Percentiles rank a stretch among this genome's conserved stretches.
These are phyloP conservation scores for Fragaria vesca DNA, from an alignment of 306 rosid species.

Conservation along the genomic window DNA sequence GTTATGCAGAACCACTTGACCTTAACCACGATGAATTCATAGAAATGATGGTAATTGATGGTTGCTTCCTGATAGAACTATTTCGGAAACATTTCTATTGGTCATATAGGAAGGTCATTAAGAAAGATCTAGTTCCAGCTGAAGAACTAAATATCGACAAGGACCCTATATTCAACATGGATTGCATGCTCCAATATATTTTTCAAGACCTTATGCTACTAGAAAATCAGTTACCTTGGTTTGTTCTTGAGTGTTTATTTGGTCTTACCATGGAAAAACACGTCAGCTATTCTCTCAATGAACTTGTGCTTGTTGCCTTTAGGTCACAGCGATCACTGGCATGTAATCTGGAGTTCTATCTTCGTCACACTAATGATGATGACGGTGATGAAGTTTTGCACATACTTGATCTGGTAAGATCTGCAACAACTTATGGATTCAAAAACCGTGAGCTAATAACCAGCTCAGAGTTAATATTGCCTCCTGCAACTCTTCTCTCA, in stretches of 20 bases:
- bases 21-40: not conserved
- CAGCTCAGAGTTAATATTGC: no score
- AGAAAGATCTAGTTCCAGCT: no score
- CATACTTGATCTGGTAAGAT: not conserved
- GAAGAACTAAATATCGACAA: no score
- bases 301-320: no score
- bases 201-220: conserved; percentile 18
- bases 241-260: conserved; percentile 7
- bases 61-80: conserved; percentile 29
- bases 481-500: not conserved
- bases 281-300: no score
- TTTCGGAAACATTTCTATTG: not conserved
- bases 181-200: not conserved
- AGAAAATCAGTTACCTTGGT: conserved; percentile 35
- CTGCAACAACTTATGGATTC: no score
- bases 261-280: no score
- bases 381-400: not conserved
- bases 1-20: not conserved
- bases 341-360: no score
- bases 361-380: no score
- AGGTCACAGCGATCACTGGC: no score
- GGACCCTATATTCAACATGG: conserved; percentile 2
- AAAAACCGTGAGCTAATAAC: no score
- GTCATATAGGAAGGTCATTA: no score
- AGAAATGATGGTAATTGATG: conserved; percentile 28